phyloP scores from a whole-genome alignment of 306 rosid species.

The Ceratonia siliqua region DNA sequence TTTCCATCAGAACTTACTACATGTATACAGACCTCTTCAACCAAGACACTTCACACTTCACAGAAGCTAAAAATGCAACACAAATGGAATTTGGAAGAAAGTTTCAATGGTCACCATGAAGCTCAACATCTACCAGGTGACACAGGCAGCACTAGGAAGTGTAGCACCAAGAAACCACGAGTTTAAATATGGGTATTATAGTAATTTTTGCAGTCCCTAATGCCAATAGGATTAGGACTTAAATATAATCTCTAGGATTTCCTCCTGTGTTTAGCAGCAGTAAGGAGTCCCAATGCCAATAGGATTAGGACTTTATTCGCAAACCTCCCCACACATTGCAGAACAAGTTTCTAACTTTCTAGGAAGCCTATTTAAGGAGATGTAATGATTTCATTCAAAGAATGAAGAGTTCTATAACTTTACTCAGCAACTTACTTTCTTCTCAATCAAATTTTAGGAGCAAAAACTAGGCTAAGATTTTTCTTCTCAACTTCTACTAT shows the following conservation, averaged over 20 bases:
- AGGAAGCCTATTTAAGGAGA: background rate
- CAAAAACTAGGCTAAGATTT: no score
- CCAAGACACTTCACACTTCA: conserved; percentile 6
- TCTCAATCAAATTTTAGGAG: no score
- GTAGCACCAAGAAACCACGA: conserved; percentile 1
- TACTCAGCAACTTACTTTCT: no score
- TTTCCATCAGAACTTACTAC: conserved; percentile 12
- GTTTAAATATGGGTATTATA: background rate
- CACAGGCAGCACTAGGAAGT: conserved; percentile 12
- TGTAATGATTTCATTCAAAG: background rate
- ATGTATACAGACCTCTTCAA: background rate
- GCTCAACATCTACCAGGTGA: background rate
- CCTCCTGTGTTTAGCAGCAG: background rate
- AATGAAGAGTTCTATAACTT: no score
- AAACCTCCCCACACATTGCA: background rate
- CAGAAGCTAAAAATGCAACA: conserved; percentile 15
- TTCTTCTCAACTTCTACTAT: background rate
- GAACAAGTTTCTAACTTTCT: background rate
- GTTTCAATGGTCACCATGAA: conserved; percentile 23
- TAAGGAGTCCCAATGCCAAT: background rate
- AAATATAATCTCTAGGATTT: background rate
- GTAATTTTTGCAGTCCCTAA: background rate
- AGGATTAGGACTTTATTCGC: background rate
- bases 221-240: background rate
- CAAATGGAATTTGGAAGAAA: background rate